Conservation (phyloP, 106 monocot species). For the Xerophyta viscosa region DNA sequence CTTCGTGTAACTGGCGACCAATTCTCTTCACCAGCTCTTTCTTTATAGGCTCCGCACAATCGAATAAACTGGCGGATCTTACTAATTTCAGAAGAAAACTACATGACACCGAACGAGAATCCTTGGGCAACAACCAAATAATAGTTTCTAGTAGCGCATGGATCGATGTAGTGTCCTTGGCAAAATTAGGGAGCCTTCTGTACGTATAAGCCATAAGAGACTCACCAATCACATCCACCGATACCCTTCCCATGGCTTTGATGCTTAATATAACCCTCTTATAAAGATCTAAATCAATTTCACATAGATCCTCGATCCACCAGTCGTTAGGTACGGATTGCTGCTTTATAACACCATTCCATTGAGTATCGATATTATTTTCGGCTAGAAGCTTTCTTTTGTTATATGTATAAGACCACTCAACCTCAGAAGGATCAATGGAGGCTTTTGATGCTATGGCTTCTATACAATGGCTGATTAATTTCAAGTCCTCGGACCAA, state of each 20-base stretch:
- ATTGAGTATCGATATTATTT: slow-evolving; percentile 39
- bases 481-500: slow-evolving; percentile 56
- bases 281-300: slow-evolving; percentile 55
- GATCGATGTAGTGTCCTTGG: slow-evolving; percentile 12
- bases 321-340: slow-evolving; percentile 56
- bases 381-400: slow-evolving; percentile 47
- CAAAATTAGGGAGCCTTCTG: slow-evolving; percentile 30
- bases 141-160: slow-evolving; percentile 37
- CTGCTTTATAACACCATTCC: slow-evolving; percentile 65
- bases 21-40: slow-evolving; percentile 39
- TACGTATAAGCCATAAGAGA: slow-evolving; percentile 61
- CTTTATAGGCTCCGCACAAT: slow-evolving; percentile 22
- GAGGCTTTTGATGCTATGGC: slow-evolving; percentile 56
- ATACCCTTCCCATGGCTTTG: slow-evolving; percentile 29
- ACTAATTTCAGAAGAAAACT: slow-evolving; percentile 53
- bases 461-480: slow-evolving; percentile 51
- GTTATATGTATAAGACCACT: slow-evolving; percentile 79
- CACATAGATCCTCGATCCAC: slow-evolving; percentile 87
- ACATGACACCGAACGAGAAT: slow-evolving; percentile 38
- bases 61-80: slow-evolving; percentile 31
- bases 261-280: slow-evolving; percentile 52
- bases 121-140: slow-evolving; percentile 38
- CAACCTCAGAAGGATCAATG: slow-evolving; percentile 51
- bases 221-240: slow-evolving; percentile 43
- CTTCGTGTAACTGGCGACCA: slow-evolving; percentile 37